Percentiles rank a stretch among this genome's conserved stretches.
Evolutionary conservation across 2,329 filamentous ascomycete genomes (phyloP).

Genomic region (Bipolaris zeicola): DNA sequence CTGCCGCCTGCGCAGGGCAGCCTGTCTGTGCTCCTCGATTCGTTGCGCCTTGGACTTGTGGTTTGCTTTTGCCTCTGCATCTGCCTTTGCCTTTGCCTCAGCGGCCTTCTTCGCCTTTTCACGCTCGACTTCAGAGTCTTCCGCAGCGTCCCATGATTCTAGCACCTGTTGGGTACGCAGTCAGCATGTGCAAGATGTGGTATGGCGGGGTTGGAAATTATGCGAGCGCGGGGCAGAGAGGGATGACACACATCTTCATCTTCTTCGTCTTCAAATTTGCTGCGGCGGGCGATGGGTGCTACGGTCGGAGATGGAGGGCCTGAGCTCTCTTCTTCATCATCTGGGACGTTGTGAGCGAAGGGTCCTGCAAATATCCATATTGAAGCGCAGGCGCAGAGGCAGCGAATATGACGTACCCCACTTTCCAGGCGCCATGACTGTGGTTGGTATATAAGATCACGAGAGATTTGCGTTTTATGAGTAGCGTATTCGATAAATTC

Average conservation of each 20-base stretch:
- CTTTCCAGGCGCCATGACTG: conserved; percentile 48
- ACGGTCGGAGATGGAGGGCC: conserved; percentile 57
- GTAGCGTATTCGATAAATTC: not conserved
- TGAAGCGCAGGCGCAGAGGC: conserved; percentile 25
- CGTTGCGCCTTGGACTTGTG: conserved; percentile 90
- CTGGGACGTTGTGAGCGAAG: conserved; percentile 36
- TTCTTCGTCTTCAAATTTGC: conserved; percentile 93
- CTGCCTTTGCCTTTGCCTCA: conserved; percentile 86
- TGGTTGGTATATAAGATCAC: conserved; percentile 17
- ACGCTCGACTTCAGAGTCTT: conserved; percentile 95
- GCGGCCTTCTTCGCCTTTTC: conserved; percentile 90
- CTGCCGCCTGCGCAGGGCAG: conserved; percentile 63
- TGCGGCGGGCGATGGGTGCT: conserved; percentile 55
- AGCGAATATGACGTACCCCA: conserved; percentile 50
- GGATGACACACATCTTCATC: conserved; percentile 71
- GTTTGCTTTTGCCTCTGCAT: conserved; percentile 82
- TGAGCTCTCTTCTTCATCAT: conserved; percentile 63
- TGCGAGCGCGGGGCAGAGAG: conserved; percentile 22
- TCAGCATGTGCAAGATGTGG: conserved; percentile 24
- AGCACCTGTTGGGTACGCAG: conserved; percentile 67
- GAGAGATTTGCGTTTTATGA: conserved; percentile 1
- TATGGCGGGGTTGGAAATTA: conserved; percentile 23
- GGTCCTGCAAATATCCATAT: conserved; percentile 1
- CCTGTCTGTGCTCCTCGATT: conserved; percentile 74
- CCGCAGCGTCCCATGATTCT: conserved; percentile 95